phyloP scores from a whole-genome alignment of 2,329 filamentous ascomycete species.

The Capronia coronata region DNA sequence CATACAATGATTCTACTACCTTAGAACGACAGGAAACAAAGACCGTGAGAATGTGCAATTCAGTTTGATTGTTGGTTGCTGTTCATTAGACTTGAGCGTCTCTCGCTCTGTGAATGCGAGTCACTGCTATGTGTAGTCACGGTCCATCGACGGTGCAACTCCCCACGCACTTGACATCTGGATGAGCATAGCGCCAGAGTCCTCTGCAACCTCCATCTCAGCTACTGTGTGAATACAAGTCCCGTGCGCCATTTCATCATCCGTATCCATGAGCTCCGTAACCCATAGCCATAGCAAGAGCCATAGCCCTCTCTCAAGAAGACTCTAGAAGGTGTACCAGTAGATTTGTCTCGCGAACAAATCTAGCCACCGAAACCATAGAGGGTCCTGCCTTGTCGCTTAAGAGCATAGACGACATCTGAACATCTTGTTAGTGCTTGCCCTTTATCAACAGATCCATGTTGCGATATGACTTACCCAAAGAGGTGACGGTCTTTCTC shows the following conservation, averaged over 20 bases:
- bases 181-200: neutral
- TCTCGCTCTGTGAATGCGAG: too few species aligned
- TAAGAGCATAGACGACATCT: slow-evolving; percentile 62
- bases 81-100: neutral
- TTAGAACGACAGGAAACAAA: too few species aligned
- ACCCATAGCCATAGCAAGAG: slow-evolving; percentile 13
- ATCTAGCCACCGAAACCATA: slow-evolving; percentile 73
- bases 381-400: slow-evolving; percentile 64
- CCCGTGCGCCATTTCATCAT: slow-evolving; percentile 21
- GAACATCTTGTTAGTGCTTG: neutral
- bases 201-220: neutral
- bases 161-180: too few species aligned
- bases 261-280: slow-evolving; percentile 16
- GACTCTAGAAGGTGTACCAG: slow-evolving; percentile 11
- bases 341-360: neutral
- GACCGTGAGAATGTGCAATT: neutral
- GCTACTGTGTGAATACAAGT: slow-evolving; percentile 9
- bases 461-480: slow-evolving; percentile 30
- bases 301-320: too few species aligned
- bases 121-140: too few species aligned
- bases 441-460: neutral
- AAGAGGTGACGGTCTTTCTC: slow-evolving; percentile 70
- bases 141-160: too few species aligned
- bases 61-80: neutral
- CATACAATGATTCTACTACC: neutral